These are phyloP conservation scores for Chaetomium sp. DNA, from an alignment of 2,329 filamentous ascomycete species.

Conservation along the genomic window DNA sequence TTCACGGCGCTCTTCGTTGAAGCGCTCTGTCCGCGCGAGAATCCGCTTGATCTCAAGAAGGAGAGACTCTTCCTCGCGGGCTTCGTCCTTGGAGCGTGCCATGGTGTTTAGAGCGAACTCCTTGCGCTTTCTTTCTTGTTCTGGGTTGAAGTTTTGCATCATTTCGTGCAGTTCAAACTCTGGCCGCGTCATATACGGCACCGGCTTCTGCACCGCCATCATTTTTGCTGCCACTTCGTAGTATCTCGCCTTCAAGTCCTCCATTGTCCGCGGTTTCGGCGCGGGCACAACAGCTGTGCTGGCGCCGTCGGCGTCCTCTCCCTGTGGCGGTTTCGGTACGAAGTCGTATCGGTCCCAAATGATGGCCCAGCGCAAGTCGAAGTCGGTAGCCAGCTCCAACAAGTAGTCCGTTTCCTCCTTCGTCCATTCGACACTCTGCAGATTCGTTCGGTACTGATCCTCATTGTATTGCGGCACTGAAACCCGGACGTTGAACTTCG, in stretches of 20 bases:
- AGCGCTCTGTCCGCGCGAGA: constrained; percentile 73
- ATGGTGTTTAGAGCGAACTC: constrained; percentile 75
- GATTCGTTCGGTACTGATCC: constrained; percentile 72
- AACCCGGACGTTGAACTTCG: constrained; percentile 81
- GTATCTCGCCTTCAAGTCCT: constrained; percentile 87
- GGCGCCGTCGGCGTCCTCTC: constrained; percentile 39
- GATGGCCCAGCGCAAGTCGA: constrained; percentile 82
- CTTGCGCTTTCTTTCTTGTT: constrained; percentile 74
- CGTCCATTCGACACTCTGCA: constrained; percentile 75
- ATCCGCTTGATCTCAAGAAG: constrained; percentile 90
- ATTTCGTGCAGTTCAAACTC: constrained; percentile 80
- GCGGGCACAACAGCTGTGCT: constrained; percentile 50
- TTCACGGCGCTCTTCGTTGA: constrained; percentile 83
- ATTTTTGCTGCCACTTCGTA: constrained; percentile 80
- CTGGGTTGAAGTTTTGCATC: constrained; percentile 79
- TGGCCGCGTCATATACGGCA: constrained; percentile 77
- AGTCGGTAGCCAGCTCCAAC: constrained; percentile 66
- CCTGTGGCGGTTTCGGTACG: constrained; percentile 39
- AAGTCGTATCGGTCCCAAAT: constrained; percentile 92
- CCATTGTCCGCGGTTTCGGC: constrained; percentile 60
- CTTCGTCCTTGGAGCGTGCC: constrained; percentile 75
- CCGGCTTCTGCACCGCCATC: constrained; percentile 72
- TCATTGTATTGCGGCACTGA: constrained; percentile 76
- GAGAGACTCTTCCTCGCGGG: constrained; percentile 83
- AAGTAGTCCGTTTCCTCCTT: constrained; percentile 93